These are phyloP conservation scores for Colletotrichum tofieldiae DNA, from an alignment of 2,329 filamentous ascomycete species.

Conservation along the genomic window DNA sequence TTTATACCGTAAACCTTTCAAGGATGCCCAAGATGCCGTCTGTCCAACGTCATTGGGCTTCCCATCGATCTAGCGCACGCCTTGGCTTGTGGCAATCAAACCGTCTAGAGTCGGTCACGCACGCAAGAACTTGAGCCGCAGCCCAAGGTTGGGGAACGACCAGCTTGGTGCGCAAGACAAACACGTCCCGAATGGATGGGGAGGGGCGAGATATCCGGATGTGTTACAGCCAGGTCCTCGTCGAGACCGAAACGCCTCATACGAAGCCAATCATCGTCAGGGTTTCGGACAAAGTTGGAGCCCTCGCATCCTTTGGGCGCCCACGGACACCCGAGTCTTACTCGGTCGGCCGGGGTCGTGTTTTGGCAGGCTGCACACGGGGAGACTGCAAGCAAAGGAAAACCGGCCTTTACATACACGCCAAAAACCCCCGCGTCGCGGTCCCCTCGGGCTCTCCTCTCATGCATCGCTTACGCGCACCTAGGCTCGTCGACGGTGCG, in stretches of 20 bases:
- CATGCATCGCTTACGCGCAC: not conserved
- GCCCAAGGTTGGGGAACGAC: not conserved
- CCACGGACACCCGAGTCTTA: not conserved
- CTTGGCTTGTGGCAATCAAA: too few species aligned
- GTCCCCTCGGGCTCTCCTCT: not conserved
- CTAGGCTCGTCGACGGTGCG: not conserved
- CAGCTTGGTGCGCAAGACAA: too few species aligned
- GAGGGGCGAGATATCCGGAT: not conserved
- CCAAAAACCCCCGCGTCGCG: not conserved
- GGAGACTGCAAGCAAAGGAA: not conserved
- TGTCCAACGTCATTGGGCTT: not conserved
- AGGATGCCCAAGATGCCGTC: not conserved
- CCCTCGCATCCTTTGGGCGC: not conserved
- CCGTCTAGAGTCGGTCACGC: not conserved
- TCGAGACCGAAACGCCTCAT: not conserved
- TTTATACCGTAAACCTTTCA: not conserved
- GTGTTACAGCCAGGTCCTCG: not conserved
- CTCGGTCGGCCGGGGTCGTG: not conserved
- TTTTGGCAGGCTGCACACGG: not conserved
- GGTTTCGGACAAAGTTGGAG: not conserved
- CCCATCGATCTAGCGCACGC: not conserved
- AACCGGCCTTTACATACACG: not conserved
- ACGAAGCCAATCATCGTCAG: not conserved
- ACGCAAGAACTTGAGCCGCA: not conserved
- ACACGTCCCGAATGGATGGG: not conserved